These are phyloP conservation scores for Cystobasidiaceae sp. DNA, from an alignment of 1,284 basidiomycete genomes.

Conservation along the genomic window DNA sequence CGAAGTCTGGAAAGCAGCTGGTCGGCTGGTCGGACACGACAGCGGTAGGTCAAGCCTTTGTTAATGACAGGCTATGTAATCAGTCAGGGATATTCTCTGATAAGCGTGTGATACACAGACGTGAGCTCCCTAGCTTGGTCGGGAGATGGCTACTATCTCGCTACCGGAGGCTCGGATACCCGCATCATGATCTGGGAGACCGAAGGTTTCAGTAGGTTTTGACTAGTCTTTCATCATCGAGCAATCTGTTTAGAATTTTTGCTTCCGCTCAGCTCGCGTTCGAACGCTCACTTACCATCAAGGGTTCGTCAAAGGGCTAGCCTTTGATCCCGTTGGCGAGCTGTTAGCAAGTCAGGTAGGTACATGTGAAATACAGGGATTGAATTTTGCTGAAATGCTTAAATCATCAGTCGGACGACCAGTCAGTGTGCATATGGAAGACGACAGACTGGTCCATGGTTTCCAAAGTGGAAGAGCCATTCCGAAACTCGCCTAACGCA, in stretches of 20 bases:
- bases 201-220: conserved; percentile 64
- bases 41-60: conserved; percentile 58
- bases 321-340: conserved; percentile 96
- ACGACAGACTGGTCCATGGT: conserved; percentile 86
- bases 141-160: conserved; percentile 80
- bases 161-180: conserved; percentile 89
- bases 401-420: conserved; percentile 75
- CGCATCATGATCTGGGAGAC: conserved; percentile 91
- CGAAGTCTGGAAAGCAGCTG: conserved; percentile 94
- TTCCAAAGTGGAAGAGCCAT: conserved; percentile 78
- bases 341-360: conserved; percentile 75
- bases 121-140: conserved; percentile 96
- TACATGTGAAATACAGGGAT: neutral
- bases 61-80: neutral
- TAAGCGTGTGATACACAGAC: conserved; percentile 54
- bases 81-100: neutral
- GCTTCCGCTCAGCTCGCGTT: conserved; percentile 59
- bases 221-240: neutral
- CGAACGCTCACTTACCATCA: conserved; percentile 80
- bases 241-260: neutral
- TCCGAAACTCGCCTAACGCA: conserved; percentile 85
- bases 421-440: conserved; percentile 93
- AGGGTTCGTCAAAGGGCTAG: conserved; percentile 97
- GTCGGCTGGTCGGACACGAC: conserved; percentile 84
- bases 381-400: neutral